Percentiles rank a stretch among this genome's conserved stretches.
Conservation (phyloP, 2,329 filamentous ascomycete species). For the Calonectria honghensis region DNA sequence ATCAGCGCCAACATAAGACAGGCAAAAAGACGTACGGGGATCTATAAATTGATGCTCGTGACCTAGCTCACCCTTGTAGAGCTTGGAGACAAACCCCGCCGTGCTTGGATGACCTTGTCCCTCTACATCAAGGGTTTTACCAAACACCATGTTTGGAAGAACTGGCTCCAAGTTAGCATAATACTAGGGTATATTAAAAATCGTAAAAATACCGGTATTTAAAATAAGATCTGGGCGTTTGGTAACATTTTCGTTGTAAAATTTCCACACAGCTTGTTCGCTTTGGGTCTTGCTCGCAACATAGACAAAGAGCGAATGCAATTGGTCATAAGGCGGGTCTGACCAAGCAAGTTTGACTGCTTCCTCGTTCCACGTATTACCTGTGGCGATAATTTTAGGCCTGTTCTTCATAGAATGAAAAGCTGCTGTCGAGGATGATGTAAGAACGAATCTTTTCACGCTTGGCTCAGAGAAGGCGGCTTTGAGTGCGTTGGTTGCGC, state of each 20-base stretch:
- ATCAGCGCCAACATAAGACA: not conserved
- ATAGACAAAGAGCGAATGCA: slow-evolving; percentile 55
- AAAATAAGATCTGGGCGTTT: slow-evolving; percentile 49
- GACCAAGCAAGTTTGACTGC: slow-evolving; percentile 60
- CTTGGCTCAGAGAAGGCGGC: slow-evolving; percentile 57
- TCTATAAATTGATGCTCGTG: not conserved
- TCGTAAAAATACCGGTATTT: slow-evolving; percentile 43
- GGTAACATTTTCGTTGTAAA: slow-evolving; percentile 47
- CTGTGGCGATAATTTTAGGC: slow-evolving; percentile 33
- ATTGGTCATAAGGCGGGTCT: slow-evolving; percentile 56
- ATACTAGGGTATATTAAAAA: not conserved
- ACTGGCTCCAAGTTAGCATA: slow-evolving; percentile 39
- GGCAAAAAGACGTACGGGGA: slow-evolving; percentile 3
- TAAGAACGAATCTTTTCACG: slow-evolving; percentile 61
- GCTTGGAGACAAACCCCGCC: slow-evolving; percentile 34
- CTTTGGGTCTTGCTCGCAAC: slow-evolving; percentile 59
- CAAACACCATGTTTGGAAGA: slow-evolving; percentile 52
- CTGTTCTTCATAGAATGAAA: not conserved
- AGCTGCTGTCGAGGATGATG: slow-evolving; percentile 34
- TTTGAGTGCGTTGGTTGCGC: slow-evolving; percentile 56
- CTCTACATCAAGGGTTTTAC: slow-evolving; percentile 43
- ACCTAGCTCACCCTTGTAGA: slow-evolving; percentile 46
- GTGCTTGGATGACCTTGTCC: slow-evolving; percentile 49
- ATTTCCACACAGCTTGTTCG: slow-evolving; percentile 61
- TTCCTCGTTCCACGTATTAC: slow-evolving; percentile 60